A percentile compares a stretch with the other conserved stretches of the same genome.
Conservation (phyloP, 768 basidiomycete species). For the Leccinum olivaceopallidum region DNA sequence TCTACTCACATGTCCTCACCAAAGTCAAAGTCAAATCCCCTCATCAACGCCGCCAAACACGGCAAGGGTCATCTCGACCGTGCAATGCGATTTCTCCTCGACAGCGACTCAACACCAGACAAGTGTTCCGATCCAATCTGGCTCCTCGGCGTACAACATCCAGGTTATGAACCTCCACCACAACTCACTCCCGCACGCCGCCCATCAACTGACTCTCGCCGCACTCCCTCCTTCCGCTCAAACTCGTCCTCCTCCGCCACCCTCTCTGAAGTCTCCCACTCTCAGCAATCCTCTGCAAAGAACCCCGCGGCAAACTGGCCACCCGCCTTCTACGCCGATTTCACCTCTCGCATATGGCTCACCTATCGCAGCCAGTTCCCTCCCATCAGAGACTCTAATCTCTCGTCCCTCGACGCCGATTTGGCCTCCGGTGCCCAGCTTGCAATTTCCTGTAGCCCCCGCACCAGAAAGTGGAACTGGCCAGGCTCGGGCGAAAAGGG, state of each 20-base stretch:
- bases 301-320: constrained; percentile 60
- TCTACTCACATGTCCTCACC: constrained; percentile 40
- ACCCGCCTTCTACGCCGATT: constrained; percentile 83
- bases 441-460: constrained; percentile 42
- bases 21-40: constrained; percentile 47
- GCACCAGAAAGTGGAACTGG: constrained; percentile 63
- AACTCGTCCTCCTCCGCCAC: constrained; percentile 42
- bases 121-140: constrained; percentile 83
- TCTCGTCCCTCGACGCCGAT: constrained; percentile 43
- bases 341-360: constrained; percentile 85
- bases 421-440: constrained; percentile 32
- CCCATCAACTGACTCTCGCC: constrained; percentile 42
- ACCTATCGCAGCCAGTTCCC: constrained; percentile 89
- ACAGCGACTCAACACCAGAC: constrained; percentile 85
- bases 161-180: constrained; percentile 60
- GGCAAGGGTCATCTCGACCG: constrained; percentile 79
- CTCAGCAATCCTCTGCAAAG: constrained; percentile 35
- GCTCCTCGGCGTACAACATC: constrained; percentile 83
- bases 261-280: constrained; percentile 37
- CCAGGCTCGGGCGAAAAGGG: constrained; percentile 65
- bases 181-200: constrained; percentile 35
- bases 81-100: constrained; percentile 87
- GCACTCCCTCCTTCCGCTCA: constrained; percentile 45
- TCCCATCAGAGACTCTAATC: constrained; percentile 69
- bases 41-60: constrained; percentile 70